Evolutionary conservation across 2,329 filamentous ascomycete species (phyloP), one percentile per base, ranked within the genome.

Genomic region (Colletotrichum gloeosporioides): DNA sequence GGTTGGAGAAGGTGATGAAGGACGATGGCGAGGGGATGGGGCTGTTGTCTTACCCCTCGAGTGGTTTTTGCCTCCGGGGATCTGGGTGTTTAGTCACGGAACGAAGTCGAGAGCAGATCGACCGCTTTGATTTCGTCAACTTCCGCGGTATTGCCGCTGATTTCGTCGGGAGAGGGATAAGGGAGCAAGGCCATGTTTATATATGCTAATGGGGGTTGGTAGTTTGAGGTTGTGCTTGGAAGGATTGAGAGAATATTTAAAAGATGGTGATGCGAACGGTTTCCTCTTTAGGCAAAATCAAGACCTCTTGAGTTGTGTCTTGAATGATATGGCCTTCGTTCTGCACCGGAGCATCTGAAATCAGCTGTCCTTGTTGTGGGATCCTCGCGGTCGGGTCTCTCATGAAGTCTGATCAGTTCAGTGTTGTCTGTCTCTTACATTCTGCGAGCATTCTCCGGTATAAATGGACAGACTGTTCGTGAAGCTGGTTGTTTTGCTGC

Each of bases 401-500:
- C 2, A 3, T 3, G 1, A 44, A 4, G 39, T 44, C 1, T 6
- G 16, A 3, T 44, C 1, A 4, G 4, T 44, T 18, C 0, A 16
- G 1, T 9, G 36, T 10, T 44, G 39, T n/a, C 8, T 18, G 2
- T n/a, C 39, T 44, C 18, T 12, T 44, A 5, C 39, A 44, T 12
- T 8, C 39, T 34, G 4, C 5, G 39, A 44, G 18, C 12, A 44
- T 44, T n/a, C 9, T 0, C 0, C 4, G 18, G 39, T 4, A 12
- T 18, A 12, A 9, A 44, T n/a, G 18, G 0, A n/a, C 0, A n/a
- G 1, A 44, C 0, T n/a, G 39, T 4, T 12, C 18, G 18, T 10
- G 3, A 44, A 44, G 9, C 1, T 44, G 39, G 0, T 0, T 1
- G 0, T n/a, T 16, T n/a, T n/a, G 39, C 18, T 12, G 39, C 39